phyloP scores from a whole-genome alignment of 2,329 filamentous ascomycete species.

The Penicillium sp. region DNA sequence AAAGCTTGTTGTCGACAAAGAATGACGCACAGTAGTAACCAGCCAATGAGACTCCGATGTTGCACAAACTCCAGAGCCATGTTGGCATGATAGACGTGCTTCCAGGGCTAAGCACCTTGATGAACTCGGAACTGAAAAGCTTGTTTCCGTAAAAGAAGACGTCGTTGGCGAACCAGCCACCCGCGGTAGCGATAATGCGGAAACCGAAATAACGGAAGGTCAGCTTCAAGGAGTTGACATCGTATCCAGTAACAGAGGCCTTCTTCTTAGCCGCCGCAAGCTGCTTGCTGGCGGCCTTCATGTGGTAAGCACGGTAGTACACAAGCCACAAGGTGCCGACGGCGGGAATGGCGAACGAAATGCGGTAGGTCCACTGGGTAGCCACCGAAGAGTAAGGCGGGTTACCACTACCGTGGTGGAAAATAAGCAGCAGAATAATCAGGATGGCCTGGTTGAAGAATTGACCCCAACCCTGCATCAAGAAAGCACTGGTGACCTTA shows the following conservation, averaged over 20 bases:
- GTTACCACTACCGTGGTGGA: constrained; percentile 68
- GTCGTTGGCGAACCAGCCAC: constrained; percentile 90
- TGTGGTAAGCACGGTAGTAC: constrained; percentile 92
- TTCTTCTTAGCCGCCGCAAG: constrained; percentile 79
- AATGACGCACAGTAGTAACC: constrained; percentile 88
- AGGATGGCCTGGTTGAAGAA: constrained; percentile 86
- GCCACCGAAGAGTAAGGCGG: constrained; percentile 67
- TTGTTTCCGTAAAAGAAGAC: constrained; percentile 99
- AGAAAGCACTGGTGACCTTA: constrained; percentile 87
- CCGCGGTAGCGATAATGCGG: constrained; percentile 75
- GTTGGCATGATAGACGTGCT: constrained; percentile 67
- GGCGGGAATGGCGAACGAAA: constrained; percentile 85
- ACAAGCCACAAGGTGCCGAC: constrained; percentile 87
- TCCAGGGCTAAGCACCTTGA: constrained; percentile 64
- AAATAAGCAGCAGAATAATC: constrained; percentile 76
- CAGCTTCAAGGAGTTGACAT: constrained; percentile 68
- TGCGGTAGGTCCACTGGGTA: constrained; percentile 80
- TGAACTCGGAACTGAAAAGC: constrained; percentile 88
- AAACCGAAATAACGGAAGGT: constrained; percentile 77
- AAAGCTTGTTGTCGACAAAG: constrained; percentile 90
- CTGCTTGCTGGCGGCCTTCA: constrained; percentile 78
- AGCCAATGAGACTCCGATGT: constrained; percentile 72
- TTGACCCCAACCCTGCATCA: constrained; percentile 98
- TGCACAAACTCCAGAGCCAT: constrained; percentile 89
- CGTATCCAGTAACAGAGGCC: constrained; percentile 80